Conservation (phyloP, 2,329 filamentous ascomycete species). For the Triangularia setosa region DNA sequence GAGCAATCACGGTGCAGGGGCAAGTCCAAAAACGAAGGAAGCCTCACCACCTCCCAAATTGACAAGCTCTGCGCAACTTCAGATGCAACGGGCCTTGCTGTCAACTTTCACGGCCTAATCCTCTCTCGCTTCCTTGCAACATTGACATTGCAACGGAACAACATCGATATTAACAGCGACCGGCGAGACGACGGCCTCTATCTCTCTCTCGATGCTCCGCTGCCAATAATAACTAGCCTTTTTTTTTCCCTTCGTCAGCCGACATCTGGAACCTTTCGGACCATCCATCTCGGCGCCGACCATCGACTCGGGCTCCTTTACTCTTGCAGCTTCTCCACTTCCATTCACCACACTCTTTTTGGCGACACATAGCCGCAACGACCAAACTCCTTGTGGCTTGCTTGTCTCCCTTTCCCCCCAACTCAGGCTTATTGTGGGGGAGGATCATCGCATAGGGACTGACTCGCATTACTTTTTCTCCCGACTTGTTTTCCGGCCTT, state of each 20-base stretch:
- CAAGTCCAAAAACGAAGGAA: neutral
- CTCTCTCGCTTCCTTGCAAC: neutral
- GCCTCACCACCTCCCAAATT: neutral
- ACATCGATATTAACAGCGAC: neutral
- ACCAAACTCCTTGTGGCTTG: neutral
- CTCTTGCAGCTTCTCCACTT: constrained; percentile 4
- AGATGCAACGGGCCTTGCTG: constrained; percentile 15
- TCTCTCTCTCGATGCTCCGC: constrained; percentile 2
- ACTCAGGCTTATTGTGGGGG: constrained; percentile 1
- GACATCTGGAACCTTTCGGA: neutral
- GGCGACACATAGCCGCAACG: neutral
- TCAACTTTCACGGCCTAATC: neutral
- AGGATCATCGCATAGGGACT: neutral
- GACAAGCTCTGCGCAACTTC: constrained; percentile 8
- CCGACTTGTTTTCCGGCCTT: neutral
- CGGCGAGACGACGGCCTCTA: neutral
- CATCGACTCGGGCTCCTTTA: neutral
- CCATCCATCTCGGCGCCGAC: neutral
- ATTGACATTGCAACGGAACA: neutral
- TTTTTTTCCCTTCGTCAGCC: neutral
- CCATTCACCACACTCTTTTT: neutral
- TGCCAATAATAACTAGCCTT: constrained; percentile 5
- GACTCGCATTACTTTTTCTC: neutral
- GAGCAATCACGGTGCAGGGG: neutral
- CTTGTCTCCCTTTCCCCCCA: neutral